Conservation (phyloP, 1,139 yeast genomes). For the Saccharomyces hybrid region DNA sequence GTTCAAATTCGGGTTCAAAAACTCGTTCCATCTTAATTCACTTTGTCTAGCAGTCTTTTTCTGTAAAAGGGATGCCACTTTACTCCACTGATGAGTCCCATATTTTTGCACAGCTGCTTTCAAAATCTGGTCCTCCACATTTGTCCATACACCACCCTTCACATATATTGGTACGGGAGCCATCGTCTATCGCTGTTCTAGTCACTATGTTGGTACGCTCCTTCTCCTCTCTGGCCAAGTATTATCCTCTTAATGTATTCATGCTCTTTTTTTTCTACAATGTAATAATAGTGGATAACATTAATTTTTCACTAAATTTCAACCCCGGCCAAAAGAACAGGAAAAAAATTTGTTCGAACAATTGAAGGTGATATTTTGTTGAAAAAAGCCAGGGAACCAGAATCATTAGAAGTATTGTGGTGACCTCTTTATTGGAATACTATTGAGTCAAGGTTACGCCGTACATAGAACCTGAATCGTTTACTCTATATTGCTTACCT, state of each 20-base stretch:
- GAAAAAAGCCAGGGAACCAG: constrained; percentile 1
- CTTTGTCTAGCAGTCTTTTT: constrained; percentile 88
- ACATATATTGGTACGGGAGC: constrained; percentile 51
- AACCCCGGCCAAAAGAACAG: neutral
- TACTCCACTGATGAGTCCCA: constrained; percentile 90
- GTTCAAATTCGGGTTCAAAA: constrained; percentile 66
- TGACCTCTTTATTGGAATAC: neutral
- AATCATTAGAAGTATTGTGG: neutral
- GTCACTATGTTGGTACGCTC: neutral
- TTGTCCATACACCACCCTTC: constrained; percentile 87
- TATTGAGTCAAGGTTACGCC: neutral
- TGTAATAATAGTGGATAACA: neutral
- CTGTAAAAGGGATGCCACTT: constrained; percentile 79
- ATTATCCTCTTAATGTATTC: neutral
- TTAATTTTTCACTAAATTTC: neutral
- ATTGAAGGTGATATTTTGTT: neutral
- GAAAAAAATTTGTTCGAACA: neutral
- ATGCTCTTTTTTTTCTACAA: neutral
- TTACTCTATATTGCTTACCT: neutral
- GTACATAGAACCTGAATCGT: neutral
- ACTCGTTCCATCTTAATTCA: constrained; percentile 88
- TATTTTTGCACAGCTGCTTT: constrained; percentile 89
- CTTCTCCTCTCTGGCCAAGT: no score
- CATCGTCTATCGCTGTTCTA: neutral
- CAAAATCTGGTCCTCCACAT: constrained; percentile 81